Conservation (phyloP, 169 alveolate genomes). For the Eimeria sp. region DNA sequence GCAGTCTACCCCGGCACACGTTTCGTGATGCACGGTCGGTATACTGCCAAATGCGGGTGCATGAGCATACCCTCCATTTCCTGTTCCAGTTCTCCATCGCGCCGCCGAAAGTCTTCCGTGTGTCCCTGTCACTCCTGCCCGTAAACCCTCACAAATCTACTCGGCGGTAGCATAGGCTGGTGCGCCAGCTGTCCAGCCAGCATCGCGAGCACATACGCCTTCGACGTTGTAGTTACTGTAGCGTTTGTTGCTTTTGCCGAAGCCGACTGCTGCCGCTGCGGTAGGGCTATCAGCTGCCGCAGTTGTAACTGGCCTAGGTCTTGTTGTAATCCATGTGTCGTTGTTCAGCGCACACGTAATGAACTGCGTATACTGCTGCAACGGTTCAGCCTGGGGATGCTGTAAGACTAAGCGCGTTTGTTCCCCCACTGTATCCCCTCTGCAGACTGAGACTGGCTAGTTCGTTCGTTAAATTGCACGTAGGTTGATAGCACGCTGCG, state of each 20-base stretch:
- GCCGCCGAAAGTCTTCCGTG: background rate
- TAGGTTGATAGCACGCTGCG: background rate
- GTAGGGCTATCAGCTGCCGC: background rate
- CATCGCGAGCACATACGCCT: conserved; percentile 27
- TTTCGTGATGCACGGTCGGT: too few relatives aligned
- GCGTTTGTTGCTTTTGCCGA: background rate
- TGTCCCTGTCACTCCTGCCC: background rate
- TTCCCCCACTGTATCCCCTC: background rate
- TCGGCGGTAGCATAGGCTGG: conserved; percentile 40
- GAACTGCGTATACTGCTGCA: background rate
- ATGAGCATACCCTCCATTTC: conserved; percentile 49
- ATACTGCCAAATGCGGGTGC: background rate
- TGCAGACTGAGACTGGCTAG: background rate
- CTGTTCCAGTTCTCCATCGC: conserved; percentile 68
- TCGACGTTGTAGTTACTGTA: background rate
- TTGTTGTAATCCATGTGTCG: background rate
- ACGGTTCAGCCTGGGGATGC: background rate
- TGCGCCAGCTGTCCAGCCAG: conserved; percentile 26
- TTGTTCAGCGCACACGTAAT: background rate
- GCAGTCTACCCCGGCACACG: background rate
- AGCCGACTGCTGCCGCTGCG: background rate
- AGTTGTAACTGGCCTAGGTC: background rate
- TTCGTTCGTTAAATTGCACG: background rate
- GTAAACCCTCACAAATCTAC: background rate
- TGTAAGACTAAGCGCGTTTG: background rate